A percentile compares a stretch with the other conserved stretches of the same genome.
phyloP scores from a whole-genome alignment of 805 yeast genomes.

The Kodamaea leandrae region DNA sequence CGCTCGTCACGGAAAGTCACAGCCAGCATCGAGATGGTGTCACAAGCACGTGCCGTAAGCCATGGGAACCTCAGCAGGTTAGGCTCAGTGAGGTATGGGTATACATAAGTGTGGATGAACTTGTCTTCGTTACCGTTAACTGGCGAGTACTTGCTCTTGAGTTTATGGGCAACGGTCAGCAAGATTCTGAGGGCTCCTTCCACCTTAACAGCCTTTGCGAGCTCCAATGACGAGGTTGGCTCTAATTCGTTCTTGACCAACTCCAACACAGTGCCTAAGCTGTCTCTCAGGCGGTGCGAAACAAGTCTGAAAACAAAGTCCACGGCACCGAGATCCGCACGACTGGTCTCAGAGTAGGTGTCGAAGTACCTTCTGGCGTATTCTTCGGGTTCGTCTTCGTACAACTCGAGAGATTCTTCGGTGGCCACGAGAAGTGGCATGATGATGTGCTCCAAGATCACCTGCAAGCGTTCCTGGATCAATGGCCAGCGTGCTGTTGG shows the following conservation, averaged over 20 bases:
- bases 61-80: conserved; percentile 33
- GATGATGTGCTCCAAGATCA: conserved; percentile 38
- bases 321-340: conserved; percentile 50
- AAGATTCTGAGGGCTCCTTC: conserved; percentile 44
- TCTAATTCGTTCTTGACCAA: conserved; percentile 36
- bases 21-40: conserved; percentile 41
- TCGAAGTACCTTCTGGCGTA: conserved; percentile 44
- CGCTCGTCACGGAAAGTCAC: conserved; percentile 33
- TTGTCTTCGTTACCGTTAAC: conserved; percentile 40
- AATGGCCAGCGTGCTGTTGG: conserved; percentile 39
- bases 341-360: conserved; percentile 46
- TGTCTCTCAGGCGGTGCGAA: conserved; percentile 39
- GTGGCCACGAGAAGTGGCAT: conserved; percentile 41
- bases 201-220: conserved; percentile 32
- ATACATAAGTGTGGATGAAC: conserved; percentile 36
- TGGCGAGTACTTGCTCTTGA: conserved; percentile 36
- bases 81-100: conserved; percentile 38
- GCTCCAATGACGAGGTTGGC: conserved; percentile 20
- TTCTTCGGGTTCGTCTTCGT: conserved; percentile 47
- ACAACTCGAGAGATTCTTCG: conserved; percentile 38
- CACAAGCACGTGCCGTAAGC: conserved; percentile 47
- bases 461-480: conserved; percentile 39
- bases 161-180: conserved; percentile 39
- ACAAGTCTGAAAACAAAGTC: conserved; percentile 43
- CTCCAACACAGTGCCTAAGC: conserved; percentile 27